phyloP scores from a whole-genome alignment of 768 basidiomycete species.

The Lyophyllum decastes region DNA sequence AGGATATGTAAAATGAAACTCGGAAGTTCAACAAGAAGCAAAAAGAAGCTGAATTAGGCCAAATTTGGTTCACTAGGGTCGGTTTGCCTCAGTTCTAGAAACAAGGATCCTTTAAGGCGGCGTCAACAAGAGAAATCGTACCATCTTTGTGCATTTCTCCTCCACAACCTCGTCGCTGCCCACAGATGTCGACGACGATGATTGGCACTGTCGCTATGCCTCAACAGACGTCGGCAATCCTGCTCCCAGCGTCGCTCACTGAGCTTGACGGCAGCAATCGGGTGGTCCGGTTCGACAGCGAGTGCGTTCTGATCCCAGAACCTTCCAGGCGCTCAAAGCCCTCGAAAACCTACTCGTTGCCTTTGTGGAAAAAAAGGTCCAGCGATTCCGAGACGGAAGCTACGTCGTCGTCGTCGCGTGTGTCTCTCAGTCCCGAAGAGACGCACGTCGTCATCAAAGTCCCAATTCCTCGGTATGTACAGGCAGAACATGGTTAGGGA shows the following conservation, averaged over 20 bases:
- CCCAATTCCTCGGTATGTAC: conserved; percentile 57
- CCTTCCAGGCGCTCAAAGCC: conserved; percentile 48
- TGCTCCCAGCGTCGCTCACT: conserved; percentile 6
- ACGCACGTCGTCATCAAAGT: conserved; percentile 58
- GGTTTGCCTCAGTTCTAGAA: neutral
- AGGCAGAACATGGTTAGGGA: neutral
- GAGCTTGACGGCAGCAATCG: conserved; percentile 19
- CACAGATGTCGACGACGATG: conserved; percentile 18
- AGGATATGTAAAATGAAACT: neutral
- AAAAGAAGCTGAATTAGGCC: neutral
- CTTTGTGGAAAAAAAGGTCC: conserved; percentile 56
- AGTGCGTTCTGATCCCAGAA: conserved; percentile 78
- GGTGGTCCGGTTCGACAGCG: conserved; percentile 69
- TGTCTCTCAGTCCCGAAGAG: conserved; percentile 30
- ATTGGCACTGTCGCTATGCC: conserved; percentile 9
- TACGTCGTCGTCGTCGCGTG: conserved; percentile 17
- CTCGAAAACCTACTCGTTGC: conserved; percentile 68
- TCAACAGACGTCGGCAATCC: conserved; percentile 10
- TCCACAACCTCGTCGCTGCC: neutral
- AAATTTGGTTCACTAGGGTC: conserved; percentile 17
- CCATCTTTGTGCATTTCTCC: conserved; percentile 12
- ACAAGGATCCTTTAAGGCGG: conserved; percentile 7
- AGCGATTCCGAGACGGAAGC: conserved; percentile 26
- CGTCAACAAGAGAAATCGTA: conserved; percentile 6
- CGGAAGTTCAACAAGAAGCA: neutral